A percentile compares a stretch with the other conserved stretches of the same genome.
Evolutionary conservation across 2,329 filamentous ascomycete species (phyloP).

Genomic region (Fusarium proliferatum): DNA sequence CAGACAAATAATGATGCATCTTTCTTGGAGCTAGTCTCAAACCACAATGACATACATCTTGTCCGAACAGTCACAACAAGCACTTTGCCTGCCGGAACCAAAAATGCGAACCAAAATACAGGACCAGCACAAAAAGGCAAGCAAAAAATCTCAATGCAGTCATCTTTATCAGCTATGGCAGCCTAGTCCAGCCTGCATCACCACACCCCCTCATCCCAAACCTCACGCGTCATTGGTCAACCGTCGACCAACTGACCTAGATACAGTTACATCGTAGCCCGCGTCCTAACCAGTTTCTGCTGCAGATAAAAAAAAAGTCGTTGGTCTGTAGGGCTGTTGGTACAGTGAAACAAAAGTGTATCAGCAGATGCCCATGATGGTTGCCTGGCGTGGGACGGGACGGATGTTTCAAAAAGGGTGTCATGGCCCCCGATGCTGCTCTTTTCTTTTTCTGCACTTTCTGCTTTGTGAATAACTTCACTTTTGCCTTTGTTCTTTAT

Average conservation of each 20-base stretch:
- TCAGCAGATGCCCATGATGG: slow-evolving; percentile 42
- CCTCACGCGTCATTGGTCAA: slow-evolving; percentile 29
- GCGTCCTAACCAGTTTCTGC: slow-evolving; percentile 10
- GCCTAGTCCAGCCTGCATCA: slow-evolving; percentile 40
- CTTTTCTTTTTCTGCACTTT: slow-evolving; percentile 27
- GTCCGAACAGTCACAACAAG: neutral
- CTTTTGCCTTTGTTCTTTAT: neutral
- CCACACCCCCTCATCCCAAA: slow-evolving; percentile 24
- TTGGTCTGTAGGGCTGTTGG: neutral
- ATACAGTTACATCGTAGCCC: slow-evolving; percentile 28
- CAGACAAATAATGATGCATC: neutral
- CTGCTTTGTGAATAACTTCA: slow-evolving; percentile 31
- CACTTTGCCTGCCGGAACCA: neutral
- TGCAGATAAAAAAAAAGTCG: slow-evolving; percentile 8
- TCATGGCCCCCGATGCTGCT: slow-evolving; percentile 8
- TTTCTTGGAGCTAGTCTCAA: neutral
- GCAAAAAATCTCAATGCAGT: slow-evolving; percentile 3
- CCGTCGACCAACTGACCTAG: slow-evolving; percentile 23
- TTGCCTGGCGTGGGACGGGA: slow-evolving; percentile 35
- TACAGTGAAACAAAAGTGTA: slow-evolving; percentile 10
- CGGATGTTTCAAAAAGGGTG: slow-evolving; percentile 32
- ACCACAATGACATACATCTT: neutral
- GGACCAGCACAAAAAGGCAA: slow-evolving; percentile 24
- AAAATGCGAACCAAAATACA: slow-evolving; percentile 28
- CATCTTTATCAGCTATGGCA: slow-evolving; percentile 34